Conservation (phyloP, 1,139 yeast species). For the Yamadazyma triangularis region DNA sequence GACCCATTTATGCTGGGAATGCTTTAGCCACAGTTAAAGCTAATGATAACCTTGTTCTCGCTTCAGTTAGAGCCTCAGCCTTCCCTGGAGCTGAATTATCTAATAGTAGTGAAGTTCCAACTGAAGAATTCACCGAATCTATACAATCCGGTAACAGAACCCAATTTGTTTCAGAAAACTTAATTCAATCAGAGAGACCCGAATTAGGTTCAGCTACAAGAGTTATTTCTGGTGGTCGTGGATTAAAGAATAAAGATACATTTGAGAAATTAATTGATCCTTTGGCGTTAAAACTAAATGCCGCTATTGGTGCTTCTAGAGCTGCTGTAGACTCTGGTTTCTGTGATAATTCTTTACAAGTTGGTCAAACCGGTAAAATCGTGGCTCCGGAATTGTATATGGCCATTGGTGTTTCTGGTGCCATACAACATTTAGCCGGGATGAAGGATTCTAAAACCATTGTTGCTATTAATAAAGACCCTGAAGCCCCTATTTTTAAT, state of each 20-base stretch:
- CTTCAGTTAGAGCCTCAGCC: constrained; percentile 82
- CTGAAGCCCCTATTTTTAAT: constrained; percentile 90
- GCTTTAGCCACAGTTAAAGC: constrained; percentile 81
- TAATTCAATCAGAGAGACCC: constrained; percentile 81
- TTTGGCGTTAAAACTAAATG: constrained; percentile 76
- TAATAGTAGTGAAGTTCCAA: constrained; percentile 32
- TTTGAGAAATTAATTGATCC: constrained; percentile 79
- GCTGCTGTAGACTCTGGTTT: constrained; percentile 97
- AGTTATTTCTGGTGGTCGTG: constrained; percentile 93
- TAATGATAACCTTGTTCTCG: constrained; percentile 57
- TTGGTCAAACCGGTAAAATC: constrained; percentile 97
- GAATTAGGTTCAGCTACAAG: constrained; percentile 78
- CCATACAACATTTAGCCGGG: constrained; percentile 97
- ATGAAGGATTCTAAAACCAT: constrained; percentile 95
- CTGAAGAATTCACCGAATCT: constrained; percentile 45
- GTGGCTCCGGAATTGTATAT: constrained; percentile 94
- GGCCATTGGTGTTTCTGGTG: constrained; percentile 95
- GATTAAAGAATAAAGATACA: constrained; percentile 83
- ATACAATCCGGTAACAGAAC: constrained; percentile 34
- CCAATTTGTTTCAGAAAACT: constrained; percentile 67
- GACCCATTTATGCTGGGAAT: constrained; percentile 97
- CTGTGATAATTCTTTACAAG: constrained; percentile 96
- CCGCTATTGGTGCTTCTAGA: constrained; percentile 97
- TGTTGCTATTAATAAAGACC: constrained; percentile 92
- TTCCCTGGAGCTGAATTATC: constrained; percentile 55